A percentile compares a stretch with the other conserved stretches of the same genome.
These are phyloP conservation scores for Fusarium beomiforme DNA, from an alignment of 2,329 filamentous ascomycete genomes.

Conservation along the genomic window DNA sequence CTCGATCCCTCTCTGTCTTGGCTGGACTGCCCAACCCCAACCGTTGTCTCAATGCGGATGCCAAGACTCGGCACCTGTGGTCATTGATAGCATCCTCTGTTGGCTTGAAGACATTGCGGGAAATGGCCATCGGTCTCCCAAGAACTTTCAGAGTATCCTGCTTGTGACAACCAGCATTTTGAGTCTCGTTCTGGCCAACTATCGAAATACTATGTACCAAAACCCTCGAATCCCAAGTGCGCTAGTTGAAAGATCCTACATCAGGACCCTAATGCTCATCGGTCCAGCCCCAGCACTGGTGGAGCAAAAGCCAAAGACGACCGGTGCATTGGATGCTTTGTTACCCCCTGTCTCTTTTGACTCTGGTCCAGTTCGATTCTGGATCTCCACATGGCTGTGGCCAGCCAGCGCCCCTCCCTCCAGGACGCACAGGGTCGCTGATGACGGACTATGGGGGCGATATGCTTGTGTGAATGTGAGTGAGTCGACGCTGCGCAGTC, in stretches of 20 bases:
- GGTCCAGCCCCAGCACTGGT: slow-evolving; percentile 24
- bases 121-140: not conserved
- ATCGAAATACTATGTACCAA: slow-evolving; percentile 4
- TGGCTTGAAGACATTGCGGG: not conserved
- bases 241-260: slow-evolving; percentile 32
- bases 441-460: slow-evolving; percentile 38
- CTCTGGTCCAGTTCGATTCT: slow-evolving; percentile 34
- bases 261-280: slow-evolving; percentile 27
- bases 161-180: not conserved
- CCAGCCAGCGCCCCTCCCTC: slow-evolving; percentile 38
- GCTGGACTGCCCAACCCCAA: slow-evolving; percentile 14
- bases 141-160: not conserved
- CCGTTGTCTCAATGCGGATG: slow-evolving; percentile 15
- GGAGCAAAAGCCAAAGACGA: slow-evolving; percentile 25
- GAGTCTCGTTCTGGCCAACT: not conserved
- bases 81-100: not conserved
- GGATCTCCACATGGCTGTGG: slow-evolving; percentile 33
- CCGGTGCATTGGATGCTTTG: slow-evolving; percentile 20
- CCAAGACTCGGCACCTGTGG: slow-evolving; percentile 17
- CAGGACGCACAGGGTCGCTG: slow-evolving; percentile 29
- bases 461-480: slow-evolving; percentile 17
- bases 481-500: slow-evolving; percentile 20
- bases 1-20: slow-evolving; percentile 9
- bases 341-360: slow-evolving; percentile 10
- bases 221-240: slow-evolving; percentile 12